phyloP scores from a whole-genome alignment of 148 eudicot species.

The Chenopodium formosanum region DNA sequence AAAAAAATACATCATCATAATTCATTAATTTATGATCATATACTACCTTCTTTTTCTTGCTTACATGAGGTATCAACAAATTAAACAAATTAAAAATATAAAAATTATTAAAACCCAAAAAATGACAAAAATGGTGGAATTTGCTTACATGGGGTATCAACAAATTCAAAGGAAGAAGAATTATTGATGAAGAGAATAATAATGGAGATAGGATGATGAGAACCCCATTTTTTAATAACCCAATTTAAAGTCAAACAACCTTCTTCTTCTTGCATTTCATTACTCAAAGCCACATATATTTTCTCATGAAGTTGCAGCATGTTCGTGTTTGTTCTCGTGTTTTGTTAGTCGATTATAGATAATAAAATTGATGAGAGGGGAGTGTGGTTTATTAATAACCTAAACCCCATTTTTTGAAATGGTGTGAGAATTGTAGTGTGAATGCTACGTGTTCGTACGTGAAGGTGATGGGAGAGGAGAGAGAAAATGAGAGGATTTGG shows the following conservation, averaged over 20 bases:
- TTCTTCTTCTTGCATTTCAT: slow-evolving; percentile 50
- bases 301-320: slow-evolving; percentile 38
- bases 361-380: background rate
- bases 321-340: background rate
- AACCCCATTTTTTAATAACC: slow-evolving; percentile 58
- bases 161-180: slow-evolving; percentile 38
- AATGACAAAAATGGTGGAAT: background rate
- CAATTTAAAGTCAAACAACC: slow-evolving; percentile 61
- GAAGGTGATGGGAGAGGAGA: background rate
- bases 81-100: background rate
- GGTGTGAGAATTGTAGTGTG: background rate
- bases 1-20: background rate
- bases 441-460: background rate
- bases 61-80: background rate
- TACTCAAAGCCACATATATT: slow-evolving; percentile 66
- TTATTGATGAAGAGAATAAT: slow-evolving; percentile 50
- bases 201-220: slow-evolving; percentile 42
- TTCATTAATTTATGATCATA: background rate
- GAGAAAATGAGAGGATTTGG: slow-evolving; percentile 2
- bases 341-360: too few relatives aligned
- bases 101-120: background rate
- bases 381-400: too few relatives aligned
- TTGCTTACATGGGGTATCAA: slow-evolving; percentile 63
- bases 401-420: background rate
- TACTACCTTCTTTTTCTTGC: background rate